phyloP scores from a whole-genome alignment of 148 eudicot genomes.

The Chenopodium album region DNA sequence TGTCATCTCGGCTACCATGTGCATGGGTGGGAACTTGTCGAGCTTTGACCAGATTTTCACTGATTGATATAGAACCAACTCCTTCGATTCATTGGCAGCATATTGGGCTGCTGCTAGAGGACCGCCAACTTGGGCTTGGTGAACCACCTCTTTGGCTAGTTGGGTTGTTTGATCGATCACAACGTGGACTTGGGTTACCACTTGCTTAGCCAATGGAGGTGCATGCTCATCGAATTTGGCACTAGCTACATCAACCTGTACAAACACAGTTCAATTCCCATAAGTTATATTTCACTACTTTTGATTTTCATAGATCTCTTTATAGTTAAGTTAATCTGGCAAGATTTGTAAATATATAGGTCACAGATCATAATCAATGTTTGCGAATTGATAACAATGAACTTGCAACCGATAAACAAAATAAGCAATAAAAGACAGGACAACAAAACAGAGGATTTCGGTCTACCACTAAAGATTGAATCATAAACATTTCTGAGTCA shows the following conservation, averaged over 20 bases:
- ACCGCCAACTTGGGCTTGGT: constrained; percentile 41
- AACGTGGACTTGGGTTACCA: constrained; percentile 20
- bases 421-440: background rate
- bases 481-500: background rate
- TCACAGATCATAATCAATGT: background rate
- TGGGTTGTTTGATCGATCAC: constrained; percentile 30
- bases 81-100: constrained; percentile 30
- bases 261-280: background rate
- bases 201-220: constrained; percentile 50
- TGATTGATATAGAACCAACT: constrained; percentile 26
- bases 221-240: constrained; percentile 50
- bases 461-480: background rate
- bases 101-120: constrained; percentile 43
- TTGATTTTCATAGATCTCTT: too few species aligned
- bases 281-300: background rate
- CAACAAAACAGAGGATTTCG: background rate
- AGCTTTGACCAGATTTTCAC: constrained; percentile 41
- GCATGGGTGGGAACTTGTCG: constrained; percentile 38
- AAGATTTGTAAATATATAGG: background rate
- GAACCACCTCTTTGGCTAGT: constrained; percentile 33
- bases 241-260: constrained; percentile 47
- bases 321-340: too few species aligned
- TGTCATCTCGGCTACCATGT: constrained; percentile 43
- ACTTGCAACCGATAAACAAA: background rate
- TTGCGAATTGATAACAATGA: background rate